Percentiles rank a stretch among this genome's conserved stretches.
These are phyloP conservation scores for Paecilomyces niveus DNA, from an alignment of 2,329 filamentous ascomycete genomes.

Conservation along the genomic window DNA sequence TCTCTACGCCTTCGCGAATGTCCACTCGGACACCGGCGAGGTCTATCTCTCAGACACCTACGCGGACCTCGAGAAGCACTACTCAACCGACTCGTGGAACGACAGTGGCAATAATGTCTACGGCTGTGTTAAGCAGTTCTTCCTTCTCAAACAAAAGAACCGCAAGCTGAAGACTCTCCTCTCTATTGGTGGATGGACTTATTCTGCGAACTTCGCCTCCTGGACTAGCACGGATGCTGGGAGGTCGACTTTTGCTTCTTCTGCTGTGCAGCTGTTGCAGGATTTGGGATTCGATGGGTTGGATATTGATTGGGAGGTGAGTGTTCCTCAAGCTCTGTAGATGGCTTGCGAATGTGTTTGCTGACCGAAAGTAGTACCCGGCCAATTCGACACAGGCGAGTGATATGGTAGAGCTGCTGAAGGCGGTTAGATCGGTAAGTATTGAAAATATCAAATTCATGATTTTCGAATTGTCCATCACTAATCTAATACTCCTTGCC, in stretches of 20 bases:
- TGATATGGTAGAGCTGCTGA: conserved; percentile 28
- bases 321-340: neutral
- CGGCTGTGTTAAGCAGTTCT: conserved; percentile 45
- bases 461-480: neutral
- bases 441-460: neutral
- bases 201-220: conserved; percentile 65
- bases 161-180: conserved; percentile 72
- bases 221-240: conserved; percentile 56
- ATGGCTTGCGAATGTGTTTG: neutral
- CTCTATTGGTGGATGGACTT: conserved; percentile 77
- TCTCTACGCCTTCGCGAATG: conserved; percentile 86
- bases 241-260: conserved; percentile 58
- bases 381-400: conserved; percentile 23
- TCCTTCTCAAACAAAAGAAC: conserved; percentile 64
- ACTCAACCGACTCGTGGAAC: conserved; percentile 58
- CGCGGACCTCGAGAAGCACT: conserved; percentile 64
- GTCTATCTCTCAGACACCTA: conserved; percentile 67
- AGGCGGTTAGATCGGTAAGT: conserved; percentile 22
- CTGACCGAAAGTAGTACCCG: conserved; percentile 19
- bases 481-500: neutral
- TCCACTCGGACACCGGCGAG: conserved; percentile 70
- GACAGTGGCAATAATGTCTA: conserved; percentile 66
- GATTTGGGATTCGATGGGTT: conserved; percentile 61
- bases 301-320: conserved; percentile 38
- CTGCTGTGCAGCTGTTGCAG: conserved; percentile 65